Evolutionary conservation across 176 grass and related monocot species (phyloP).

Genomic region (Carex littledalei): DNA sequence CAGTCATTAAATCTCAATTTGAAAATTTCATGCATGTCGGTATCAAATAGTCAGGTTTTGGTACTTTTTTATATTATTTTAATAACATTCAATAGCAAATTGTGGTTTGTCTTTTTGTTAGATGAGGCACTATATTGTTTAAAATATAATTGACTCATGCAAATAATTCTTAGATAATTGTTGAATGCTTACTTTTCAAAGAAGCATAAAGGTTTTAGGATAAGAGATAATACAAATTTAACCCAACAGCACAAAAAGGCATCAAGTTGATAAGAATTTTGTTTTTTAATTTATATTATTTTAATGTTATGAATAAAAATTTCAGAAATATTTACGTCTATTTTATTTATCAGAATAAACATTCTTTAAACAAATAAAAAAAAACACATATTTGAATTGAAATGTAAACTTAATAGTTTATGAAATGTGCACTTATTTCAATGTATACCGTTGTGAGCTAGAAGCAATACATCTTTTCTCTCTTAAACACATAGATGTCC

Average conservation of each 20-base stretch:
- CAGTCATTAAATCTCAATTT: not conserved
- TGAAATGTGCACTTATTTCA: no score
- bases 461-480: no score
- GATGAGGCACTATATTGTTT: not conserved
- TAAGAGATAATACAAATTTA: not conserved
- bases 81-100: not conserved
- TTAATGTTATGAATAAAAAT: no score
- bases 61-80: not conserved
- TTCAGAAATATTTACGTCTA: no score
- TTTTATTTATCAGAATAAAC: no score
- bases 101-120: not conserved
- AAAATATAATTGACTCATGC: slow-evolving; percentile 12
- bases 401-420: no score
- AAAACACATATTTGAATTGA: no score
- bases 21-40: not conserved
- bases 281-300: no score
- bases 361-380: no score
- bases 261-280: not conserved
- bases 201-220: not conserved
- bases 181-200: not conserved
- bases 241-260: not conserved
- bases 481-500: no score
- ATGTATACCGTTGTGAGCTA: no score
- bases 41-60: not conserved
- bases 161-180: not conserved